These are phyloP conservation scores for Sporodiniella umbellata DNA, from an alignment of 371 early-diverging fungal species.

Conservation along the genomic window DNA sequence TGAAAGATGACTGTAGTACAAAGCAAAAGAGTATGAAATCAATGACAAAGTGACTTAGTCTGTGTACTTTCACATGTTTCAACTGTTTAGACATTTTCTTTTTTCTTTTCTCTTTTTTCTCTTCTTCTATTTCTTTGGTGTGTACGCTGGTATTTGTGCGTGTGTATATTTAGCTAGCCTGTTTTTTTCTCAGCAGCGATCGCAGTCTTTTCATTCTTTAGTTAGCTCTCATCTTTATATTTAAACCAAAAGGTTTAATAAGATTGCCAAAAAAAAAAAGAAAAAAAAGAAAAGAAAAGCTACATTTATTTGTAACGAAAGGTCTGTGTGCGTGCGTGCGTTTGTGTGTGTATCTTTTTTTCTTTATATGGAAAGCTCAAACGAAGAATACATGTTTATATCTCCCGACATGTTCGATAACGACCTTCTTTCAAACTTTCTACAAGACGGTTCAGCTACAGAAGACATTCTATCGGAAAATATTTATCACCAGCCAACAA, in stretches of 20 bases:
- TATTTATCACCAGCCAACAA: constrained; percentile 16
- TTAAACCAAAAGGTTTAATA: too few species aligned
- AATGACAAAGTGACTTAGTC: not conserved
- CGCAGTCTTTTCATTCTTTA: not conserved
- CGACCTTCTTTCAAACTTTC: constrained; percentile 20
- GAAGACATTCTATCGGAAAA: too few species aligned
- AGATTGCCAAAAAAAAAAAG: too few species aligned
- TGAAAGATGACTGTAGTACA: not conserved
- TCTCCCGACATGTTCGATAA: constrained; percentile 24
- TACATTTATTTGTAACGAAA: too few species aligned
- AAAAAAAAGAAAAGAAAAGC: too few species aligned
- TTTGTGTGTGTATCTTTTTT: not conserved
- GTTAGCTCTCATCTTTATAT: not conserved
- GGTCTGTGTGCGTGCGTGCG: too few species aligned
- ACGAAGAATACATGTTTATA: constrained; percentile 24
- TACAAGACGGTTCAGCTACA: constrained; percentile 20
- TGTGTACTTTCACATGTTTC: not conserved
- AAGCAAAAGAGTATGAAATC: not conserved
- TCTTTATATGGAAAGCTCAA: constrained; percentile 14
- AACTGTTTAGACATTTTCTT: not conserved
- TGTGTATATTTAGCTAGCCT: too few species aligned
- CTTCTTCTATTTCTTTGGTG: constrained; percentile 1
- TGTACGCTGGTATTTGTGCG: too few species aligned
- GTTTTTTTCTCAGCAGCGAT: not conserved
- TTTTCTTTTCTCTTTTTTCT: not conserved